Evolutionary conservation across 2,329 filamentous ascomycete genomes (phyloP), one percentile per base, ranked within the genome.

Genomic region (Sporothrix protearum): DNA sequence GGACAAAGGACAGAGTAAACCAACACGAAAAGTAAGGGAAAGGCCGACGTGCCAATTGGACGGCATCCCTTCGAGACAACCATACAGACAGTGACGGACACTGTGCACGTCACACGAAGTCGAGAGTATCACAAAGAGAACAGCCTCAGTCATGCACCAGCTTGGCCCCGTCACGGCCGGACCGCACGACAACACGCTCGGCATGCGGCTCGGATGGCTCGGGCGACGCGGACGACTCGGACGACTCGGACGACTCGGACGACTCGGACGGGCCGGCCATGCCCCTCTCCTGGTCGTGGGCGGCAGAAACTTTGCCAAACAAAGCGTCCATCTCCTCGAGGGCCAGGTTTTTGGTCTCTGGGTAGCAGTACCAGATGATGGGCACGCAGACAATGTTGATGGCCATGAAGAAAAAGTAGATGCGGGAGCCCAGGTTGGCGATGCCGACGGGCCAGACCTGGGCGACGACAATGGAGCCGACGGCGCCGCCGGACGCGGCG

Each of bases 401-500:
- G 8, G 79, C 79, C 82, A 87, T 86, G 76, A 88, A 88, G 73
- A 88, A 84, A 74, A 88, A 88, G 76, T 88, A 88, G 2, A 86
- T 83, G 25, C 81, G 82, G 14, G 83, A 83, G 2, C 85, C 85
- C 25, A 87, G 80, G 2, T 78, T 80, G 39, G 81, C 80, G 61
- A 87, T 83, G 4, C 85, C 86, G 0, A 87, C 80, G 0, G 86
- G 85, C 86, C 86, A 89, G 14, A 85, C 81, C 71, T 87, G 84
- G 0, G 85, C 82, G 1, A 85, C 84, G 36, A 87, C 79, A 67
- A 88, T 83, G 36, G 86, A 85, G 0, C 86, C 87, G 49, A 88
- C 81, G n/a, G 86, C 82, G 28, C 85, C 85, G 0, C 82, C 85
- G 0, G 85, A 85, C 0, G 86, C 85, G 0, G 86, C 82, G 51